These are phyloP conservation scores for Ceratobasidium sp. DNA, from an alignment of 1,284 basidiomycete genomes.

Conservation along the genomic window DNA sequence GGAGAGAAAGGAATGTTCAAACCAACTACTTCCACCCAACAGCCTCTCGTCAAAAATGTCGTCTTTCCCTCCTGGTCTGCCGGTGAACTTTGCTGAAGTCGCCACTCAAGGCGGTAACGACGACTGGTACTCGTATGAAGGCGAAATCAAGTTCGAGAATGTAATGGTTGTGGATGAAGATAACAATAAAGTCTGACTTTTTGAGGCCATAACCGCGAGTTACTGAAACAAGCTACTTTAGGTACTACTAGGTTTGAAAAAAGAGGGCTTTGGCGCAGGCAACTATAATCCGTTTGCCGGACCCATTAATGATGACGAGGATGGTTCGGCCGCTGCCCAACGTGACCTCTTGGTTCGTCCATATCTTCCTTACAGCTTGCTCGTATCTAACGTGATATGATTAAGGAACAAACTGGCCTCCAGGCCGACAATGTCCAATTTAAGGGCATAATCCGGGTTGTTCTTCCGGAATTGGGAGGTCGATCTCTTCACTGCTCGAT, in stretches of 20 bases:
- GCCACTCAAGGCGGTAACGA: conserved; percentile 24
- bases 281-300: conserved; percentile 40
- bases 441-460: conserved; percentile 29
- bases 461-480: not conserved
- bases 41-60: not conserved
- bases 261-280: conserved; percentile 32
- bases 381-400: not conserved
- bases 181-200: conserved; percentile 7
- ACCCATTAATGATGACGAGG: conserved; percentile 10
- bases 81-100: not conserved
- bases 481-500: conserved; percentile 33
- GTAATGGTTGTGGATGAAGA: conserved; percentile 34
- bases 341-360: conserved; percentile 21
- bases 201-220: not conserved
- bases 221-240: not conserved
- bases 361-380: not conserved
- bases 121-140: conserved; percentile 31
- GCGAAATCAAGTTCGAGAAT: conserved; percentile 31
- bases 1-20: not conserved
- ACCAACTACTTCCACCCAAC: not conserved
- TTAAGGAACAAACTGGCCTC: conserved; percentile 33
- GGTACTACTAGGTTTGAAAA: conserved; percentile 32
- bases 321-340: conserved; percentile 17
- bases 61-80: conserved; percentile 14
- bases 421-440: conserved; percentile 22